Base-by-base conservation (phyloP, 1,284 basidiomycete species). In the Irpex sp. region DNA sequence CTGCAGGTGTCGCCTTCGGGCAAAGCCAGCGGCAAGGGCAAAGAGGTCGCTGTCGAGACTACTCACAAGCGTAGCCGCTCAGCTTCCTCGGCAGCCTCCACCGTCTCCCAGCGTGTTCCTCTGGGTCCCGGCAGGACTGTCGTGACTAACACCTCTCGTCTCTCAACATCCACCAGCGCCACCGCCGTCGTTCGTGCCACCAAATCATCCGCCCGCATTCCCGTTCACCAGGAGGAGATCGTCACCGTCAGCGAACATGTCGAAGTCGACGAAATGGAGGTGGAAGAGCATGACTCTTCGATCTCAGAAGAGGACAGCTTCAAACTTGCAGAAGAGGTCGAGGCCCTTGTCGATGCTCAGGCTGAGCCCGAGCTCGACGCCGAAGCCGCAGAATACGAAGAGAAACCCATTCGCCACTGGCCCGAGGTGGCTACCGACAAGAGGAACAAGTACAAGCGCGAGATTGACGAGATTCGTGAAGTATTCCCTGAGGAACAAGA, bases 401-500 rank as follows among this genome's bases (percentile, higher is more conserved):
- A 76, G 47, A 84, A 81, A 64, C 75, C 77, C 5, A 75, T 81
- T 31, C 82, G 83, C 61, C 70, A 86, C 54, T 92, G 90, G 90
- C 91, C 91, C 13, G 86, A 90, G 51, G 76, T 89, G 64, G 79
- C 84, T 44, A 87, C 89, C 9, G 82, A 82, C 49, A 84, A 81
- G 63, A 84, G 82, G 9, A 71, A 81, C 64, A 79, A 79, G 66
- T 87, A 87, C 69, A 76, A 84, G 72, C 79, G 78, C 58, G 82
- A 91, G 69, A 76, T 93, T 52, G 81, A 88, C 15, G 82, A 85
- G 15, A 82, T 97, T 68, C 89, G 88, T 70, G 82, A 87, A 59
- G 80, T 79, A 49, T 92, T 94, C 77, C 82, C 88, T 54, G 93
- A 95, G 66, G 88, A 93, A 62, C 81, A 92, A 26, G 96, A 98